phyloP scores from a whole-genome alignment of 371 early-diverging fungal genomes.

The Mortierella polycephala region DNA sequence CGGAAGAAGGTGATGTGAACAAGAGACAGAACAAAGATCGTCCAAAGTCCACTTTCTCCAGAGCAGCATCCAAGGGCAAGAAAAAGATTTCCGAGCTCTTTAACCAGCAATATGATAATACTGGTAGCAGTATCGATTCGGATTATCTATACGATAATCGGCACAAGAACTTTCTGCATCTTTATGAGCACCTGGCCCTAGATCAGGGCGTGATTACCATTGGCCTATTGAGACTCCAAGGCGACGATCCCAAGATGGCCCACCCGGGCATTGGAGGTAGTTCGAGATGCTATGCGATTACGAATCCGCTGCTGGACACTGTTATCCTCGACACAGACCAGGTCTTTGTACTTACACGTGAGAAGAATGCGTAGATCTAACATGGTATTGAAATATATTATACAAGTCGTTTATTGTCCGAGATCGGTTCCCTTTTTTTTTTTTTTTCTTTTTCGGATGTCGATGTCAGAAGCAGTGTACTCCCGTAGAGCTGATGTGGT shows the following conservation, averaged over 20 bases:
- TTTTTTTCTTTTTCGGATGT: too few relatives aligned
- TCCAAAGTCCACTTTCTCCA: conserved; percentile 10
- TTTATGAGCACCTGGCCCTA: conserved; percentile 59
- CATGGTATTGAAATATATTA: too few relatives aligned
- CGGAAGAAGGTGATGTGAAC: neutral
- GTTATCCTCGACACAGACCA: conserved; percentile 47
- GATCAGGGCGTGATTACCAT: conserved; percentile 58
- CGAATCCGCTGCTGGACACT: conserved; percentile 48
- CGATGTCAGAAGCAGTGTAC: too few relatives aligned
- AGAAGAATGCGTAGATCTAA: neutral
- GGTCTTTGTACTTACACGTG: conserved; percentile 43
- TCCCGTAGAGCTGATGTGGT: conserved; percentile 1
- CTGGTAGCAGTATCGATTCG: conserved; percentile 34
- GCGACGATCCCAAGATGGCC: conserved; percentile 51
- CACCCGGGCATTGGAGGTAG: conserved; percentile 53
- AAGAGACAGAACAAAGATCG: neutral
- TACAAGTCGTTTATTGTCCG: too few relatives aligned
- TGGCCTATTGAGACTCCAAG: conserved; percentile 55
- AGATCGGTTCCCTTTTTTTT: too few relatives aligned
- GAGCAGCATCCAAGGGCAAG: conserved; percentile 38
- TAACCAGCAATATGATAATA: conserved; percentile 6
- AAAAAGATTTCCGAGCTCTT: conserved; percentile 33
- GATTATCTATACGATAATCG: conserved; percentile 49
- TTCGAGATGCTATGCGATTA: conserved; percentile 50
- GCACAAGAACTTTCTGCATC: conserved; percentile 55